Evolutionary conservation across 306 rosid genomes (phyloP).

Genomic region (Gastrolobium villosum): DNA sequence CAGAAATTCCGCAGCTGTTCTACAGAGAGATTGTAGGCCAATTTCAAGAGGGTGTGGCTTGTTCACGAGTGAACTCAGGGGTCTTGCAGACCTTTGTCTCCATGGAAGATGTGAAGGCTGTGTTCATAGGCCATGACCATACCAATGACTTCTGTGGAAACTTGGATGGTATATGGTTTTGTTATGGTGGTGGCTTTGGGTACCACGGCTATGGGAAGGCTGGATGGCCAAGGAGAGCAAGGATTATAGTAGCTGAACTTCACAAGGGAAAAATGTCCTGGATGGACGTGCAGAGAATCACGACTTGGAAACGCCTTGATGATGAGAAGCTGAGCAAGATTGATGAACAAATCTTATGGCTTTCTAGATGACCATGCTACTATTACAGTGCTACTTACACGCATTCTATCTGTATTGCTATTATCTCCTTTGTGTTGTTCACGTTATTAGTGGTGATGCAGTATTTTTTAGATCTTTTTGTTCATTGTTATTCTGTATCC

Average conservation of each 20-base stretch:
- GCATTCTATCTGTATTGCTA: slow-evolving; percentile 4
- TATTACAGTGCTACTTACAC: background rate
- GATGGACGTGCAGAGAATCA: slow-evolving; percentile 73
- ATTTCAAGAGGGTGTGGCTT: slow-evolving; percentile 85
- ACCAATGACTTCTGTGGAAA: slow-evolving; percentile 88
- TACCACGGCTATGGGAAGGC: slow-evolving; percentile 87
- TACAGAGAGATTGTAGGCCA: slow-evolving; percentile 66
- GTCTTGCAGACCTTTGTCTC: slow-evolving; percentile 71
- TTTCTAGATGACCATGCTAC: slow-evolving; percentile 27
- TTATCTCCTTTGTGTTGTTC: background rate
- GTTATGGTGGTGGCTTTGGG: slow-evolving; percentile 97
- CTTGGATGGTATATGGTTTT: slow-evolving; percentile 86
- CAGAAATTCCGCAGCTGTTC: slow-evolving; percentile 74
- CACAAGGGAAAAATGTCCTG: slow-evolving; percentile 66
- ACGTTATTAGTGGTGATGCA: background rate
- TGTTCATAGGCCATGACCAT: slow-evolving; percentile 95
- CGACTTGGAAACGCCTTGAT: slow-evolving; percentile 93
- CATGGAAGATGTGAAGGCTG: slow-evolving; percentile 89
- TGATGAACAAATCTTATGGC: slow-evolving; percentile 75
- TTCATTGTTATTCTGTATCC: background rate
- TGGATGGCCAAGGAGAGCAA: slow-evolving; percentile 91
- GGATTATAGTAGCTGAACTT: slow-evolving; percentile 77
- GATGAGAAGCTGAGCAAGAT: slow-evolving; percentile 77
- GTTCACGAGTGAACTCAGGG: slow-evolving; percentile 80
- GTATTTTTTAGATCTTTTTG: background rate